Evolutionary conservation across 2,329 filamentous ascomycete genomes (phyloP), one percentile per base, ranked within the genome.

Genomic region (Colletotrichum nymphaeae): DNA sequence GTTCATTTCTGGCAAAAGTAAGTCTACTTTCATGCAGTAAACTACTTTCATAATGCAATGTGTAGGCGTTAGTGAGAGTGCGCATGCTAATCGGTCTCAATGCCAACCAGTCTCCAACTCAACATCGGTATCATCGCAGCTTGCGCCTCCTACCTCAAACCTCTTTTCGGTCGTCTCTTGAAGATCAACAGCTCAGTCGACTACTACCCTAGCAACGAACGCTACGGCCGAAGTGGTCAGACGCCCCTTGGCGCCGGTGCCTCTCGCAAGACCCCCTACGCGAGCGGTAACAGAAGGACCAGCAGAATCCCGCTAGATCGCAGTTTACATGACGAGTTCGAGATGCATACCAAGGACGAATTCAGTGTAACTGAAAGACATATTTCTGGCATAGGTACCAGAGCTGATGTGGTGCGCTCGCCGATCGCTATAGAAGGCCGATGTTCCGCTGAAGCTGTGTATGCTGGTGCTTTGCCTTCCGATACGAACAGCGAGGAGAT

Each of bases 61-160:
- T 35, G 32, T 35, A 12, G 32, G 4, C 1, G 9, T 35, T 35
- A 12, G 9, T 35, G 32, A 12, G 5, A 12, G 32, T 35, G 32
- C 32, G 11, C 11, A 12, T 35, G n/a, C 9, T 5, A 24, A 26
- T n/a, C 32, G 5, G 46, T 49, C 53, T 52, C 19, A 5, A 64
- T 64, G 28, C 16, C 12, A 75, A 74, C 28, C 26, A 86, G 83
- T 22, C 78, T 85, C 58, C 83, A 86, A 75, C 78, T 84, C 68
- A 82, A 82, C 63, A 75, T 84, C 8, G 82, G 82, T 11, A 83
- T 85, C 49, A 78, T 83, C 24, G 83, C 83, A 4, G 81, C 80
- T 26, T 84, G 82, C 46, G 79, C 84, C 8, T 83, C 84, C 9
- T 80, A 81, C 5, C 78, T 85, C 35, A 83, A 82, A 37, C 82